These are phyloP conservation scores for Mortierella alpina DNA, from an alignment of 192 early-diverging fungal genomes.

Conservation along the genomic window DNA sequence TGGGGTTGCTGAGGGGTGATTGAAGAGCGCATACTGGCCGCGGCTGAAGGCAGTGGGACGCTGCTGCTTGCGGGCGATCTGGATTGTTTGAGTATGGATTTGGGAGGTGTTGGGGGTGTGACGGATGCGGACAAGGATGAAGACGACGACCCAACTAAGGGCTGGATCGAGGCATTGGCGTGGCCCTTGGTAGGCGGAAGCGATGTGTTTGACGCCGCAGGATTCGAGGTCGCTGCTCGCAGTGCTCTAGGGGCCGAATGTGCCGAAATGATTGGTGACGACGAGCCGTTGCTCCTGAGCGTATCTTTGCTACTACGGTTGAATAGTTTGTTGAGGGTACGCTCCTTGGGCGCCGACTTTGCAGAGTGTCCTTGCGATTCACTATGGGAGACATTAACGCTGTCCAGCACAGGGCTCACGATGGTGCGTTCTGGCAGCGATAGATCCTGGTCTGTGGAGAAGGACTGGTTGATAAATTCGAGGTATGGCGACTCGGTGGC, in stretches of 20 bases:
- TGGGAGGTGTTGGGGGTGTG: background rate
- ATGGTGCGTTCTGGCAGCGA: conserved; percentile 26
- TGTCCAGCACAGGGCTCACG: background rate
- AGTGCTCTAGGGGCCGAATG: conserved; percentile 8
- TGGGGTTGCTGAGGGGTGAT: conserved; percentile 8
- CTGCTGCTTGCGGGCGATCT: background rate
- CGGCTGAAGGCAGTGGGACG: background rate
- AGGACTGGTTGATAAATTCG: conserved; percentile 33
- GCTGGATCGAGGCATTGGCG: background rate
- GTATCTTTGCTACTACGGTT: conserved; percentile 36
- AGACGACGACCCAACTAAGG: conserved; percentile 1
- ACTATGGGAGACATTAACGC: background rate
- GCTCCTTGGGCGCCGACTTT: conserved; percentile 2
- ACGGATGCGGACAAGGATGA: conserved; percentile 14
- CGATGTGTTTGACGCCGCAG: background rate
- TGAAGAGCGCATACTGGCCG: background rate
- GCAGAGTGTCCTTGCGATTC: background rate
- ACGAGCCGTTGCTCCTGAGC: background rate
- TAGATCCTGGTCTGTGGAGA: conserved; percentile 27
- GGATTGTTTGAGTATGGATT: conserved; percentile 14
- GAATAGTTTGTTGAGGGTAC: conserved; percentile 14
- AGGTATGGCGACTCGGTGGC: conserved; percentile 18
- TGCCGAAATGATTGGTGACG: conserved; percentile 15
- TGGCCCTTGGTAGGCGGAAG: background rate
- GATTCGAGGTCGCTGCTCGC: background rate